A percentile compares a stretch with the other conserved stretches of the same genome.
Conservation (phyloP, 768 basidiomycete species). For the Amanita rubescens region DNA sequence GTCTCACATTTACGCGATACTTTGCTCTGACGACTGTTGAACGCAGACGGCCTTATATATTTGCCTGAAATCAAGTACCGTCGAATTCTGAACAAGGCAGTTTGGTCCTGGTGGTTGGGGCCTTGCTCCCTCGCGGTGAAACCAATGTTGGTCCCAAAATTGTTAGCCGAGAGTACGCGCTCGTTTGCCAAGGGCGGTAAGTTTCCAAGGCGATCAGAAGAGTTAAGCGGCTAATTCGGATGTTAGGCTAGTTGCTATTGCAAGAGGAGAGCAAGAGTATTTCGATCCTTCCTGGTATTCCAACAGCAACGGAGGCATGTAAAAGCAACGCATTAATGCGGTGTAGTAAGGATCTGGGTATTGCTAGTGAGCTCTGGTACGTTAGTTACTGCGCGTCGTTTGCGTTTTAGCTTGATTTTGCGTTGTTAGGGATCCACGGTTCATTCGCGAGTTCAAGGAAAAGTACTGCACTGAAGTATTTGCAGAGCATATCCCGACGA, state of each 20-base stretch:
- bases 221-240: neutral
- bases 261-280: slow-evolving; percentile 94
- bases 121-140: slow-evolving; percentile 85
- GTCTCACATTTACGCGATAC: too few relatives aligned
- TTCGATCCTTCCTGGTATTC: slow-evolving; percentile 85
- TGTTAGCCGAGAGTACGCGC: slow-evolving; percentile 89
- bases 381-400: slow-evolving; percentile 12
- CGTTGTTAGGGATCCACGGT: slow-evolving; percentile 78
- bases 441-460: slow-evolving; percentile 88
- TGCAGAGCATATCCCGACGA: slow-evolving; percentile 74
- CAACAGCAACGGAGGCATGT: slow-evolving; percentile 91
- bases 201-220: slow-evolving; percentile 19
- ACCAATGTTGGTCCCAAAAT: slow-evolving; percentile 84
- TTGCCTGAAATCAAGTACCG: slow-evolving; percentile 97
- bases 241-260: slow-evolving; percentile 78
- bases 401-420: neutral
- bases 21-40: too few relatives aligned
- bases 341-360: slow-evolving; percentile 93
- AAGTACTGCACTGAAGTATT: slow-evolving; percentile 81
- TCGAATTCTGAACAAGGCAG: slow-evolving; percentile 81
- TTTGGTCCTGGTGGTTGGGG: slow-evolving; percentile 99
- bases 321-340: slow-evolving; percentile 98
- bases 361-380: slow-evolving; percentile 94
- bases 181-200: slow-evolving; percentile 87
- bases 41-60: slow-evolving; percentile 83